A percentile compares a stretch with the other conserved stretches of the same genome.
Evolutionary conservation across 2,329 filamentous ascomycete genomes (phyloP).

Genomic region (Pseudogymnoascus sp.): DNA sequence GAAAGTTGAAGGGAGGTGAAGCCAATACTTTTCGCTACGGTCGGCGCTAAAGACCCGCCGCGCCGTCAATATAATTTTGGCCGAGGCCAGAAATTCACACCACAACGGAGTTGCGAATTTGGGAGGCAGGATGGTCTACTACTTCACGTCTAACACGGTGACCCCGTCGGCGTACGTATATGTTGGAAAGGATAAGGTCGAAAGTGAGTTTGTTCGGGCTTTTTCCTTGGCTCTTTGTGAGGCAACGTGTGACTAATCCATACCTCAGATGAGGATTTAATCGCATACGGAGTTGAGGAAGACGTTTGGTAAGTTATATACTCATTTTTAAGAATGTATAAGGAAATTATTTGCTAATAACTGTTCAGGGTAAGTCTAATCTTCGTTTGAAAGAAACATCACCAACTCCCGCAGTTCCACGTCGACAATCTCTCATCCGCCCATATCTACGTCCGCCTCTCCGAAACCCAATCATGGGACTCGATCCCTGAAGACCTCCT

Average conservation of each 20-base stretch:
- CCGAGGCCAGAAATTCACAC: constrained; percentile 7
- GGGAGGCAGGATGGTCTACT: constrained; percentile 70
- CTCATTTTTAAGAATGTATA: constrained; percentile 10
- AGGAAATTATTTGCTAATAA: background rate
- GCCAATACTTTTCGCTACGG: constrained; percentile 19
- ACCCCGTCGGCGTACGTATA: constrained; percentile 82
- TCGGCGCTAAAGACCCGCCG: constrained; percentile 14
- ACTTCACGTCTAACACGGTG: constrained; percentile 83
- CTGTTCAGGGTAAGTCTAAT: constrained; percentile 13
- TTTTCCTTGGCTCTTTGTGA: background rate
- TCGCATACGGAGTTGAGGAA: constrained; percentile 88
- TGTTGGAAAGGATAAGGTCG: constrained; percentile 97
- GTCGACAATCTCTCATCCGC: constrained; percentile 95
- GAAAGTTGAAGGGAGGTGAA: constrained; percentile 8
- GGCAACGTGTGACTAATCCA: constrained; percentile 11
- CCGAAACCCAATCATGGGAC: constrained; percentile 76
- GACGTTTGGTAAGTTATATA: constrained; percentile 70
- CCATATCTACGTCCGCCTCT: constrained; percentile 87
- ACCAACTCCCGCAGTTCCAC: constrained; percentile 63
- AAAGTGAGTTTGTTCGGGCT: constrained; percentile 55
- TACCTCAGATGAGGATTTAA: constrained; percentile 80
- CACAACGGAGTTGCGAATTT: background rate
- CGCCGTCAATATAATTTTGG: constrained; percentile 27
- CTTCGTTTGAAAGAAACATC: background rate
- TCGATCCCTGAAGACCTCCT: constrained; percentile 67